phyloP scores from a whole-genome alignment of 139 green algal species.

The Chlorella sp. region DNA sequence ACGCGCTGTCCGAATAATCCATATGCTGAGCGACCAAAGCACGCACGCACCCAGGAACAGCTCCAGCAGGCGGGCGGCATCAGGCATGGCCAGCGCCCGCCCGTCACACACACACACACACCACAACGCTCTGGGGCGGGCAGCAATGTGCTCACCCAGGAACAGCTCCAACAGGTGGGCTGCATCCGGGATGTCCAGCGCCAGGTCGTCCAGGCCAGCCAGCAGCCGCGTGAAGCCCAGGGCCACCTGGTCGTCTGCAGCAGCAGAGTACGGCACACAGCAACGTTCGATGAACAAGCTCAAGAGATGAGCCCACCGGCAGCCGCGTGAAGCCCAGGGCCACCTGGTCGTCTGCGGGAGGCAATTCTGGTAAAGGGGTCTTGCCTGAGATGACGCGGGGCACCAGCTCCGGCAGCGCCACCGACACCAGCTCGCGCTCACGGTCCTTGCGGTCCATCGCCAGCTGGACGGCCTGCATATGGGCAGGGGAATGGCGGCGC shows the following conservation, averaged over 20 bases:
- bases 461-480: slow-evolving; percentile 69
- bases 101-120: no score
- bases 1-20: no score
- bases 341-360: slow-evolving; percentile 47
- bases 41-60: slow-evolving; percentile 38
- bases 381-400: slow-evolving; percentile 58
- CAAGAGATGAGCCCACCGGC: slow-evolving; percentile 66
- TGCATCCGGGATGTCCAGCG: slow-evolving; percentile 91
- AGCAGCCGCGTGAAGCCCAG: slow-evolving; percentile 81
- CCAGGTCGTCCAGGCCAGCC: slow-evolving; percentile 78
- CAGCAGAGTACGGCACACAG: no score
- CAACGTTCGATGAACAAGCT: no score
- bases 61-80: slow-evolving; percentile 81
- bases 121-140: no score
- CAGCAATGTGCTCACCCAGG: no score
- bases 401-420: slow-evolving; percentile 82
- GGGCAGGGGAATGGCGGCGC: no score
- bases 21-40: no score
- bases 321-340: slow-evolving; percentile 76
- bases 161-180: no score
- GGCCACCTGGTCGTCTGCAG: slow-evolving; percentile 50
- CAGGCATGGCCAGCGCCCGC: slow-evolving; percentile 89
- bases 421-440: slow-evolving; percentile 85
- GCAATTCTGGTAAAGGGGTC: no score
- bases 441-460: slow-evolving; percentile 86